Percentiles rank a stretch among this genome's conserved stretches.
Evolutionary conservation across 2,329 filamentous ascomycete species (phyloP).

Genomic region (Aspergillus puulaauensis): DNA sequence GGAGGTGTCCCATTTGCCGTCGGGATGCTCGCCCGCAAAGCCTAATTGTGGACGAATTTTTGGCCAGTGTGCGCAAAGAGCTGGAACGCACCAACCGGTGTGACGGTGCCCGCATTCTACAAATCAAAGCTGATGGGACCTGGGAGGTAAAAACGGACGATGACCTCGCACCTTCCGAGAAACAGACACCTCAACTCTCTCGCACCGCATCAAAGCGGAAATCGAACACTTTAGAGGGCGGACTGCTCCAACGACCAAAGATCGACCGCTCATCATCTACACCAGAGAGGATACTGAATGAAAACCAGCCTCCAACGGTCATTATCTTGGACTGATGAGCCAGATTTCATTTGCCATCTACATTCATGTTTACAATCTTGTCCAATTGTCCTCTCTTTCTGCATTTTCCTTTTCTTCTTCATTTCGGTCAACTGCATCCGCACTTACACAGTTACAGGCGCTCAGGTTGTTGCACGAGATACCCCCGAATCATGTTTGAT

Average conservation of each 20-base stretch:
- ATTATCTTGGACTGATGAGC: slow-evolving; percentile 25
- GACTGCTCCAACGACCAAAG: slow-evolving; percentile 14
- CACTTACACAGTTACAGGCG: slow-evolving; percentile 9
- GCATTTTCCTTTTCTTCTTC: neutral
- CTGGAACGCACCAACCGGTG: slow-evolving; percentile 53
- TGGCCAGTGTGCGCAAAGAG: slow-evolving; percentile 60
- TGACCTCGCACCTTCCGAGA: slow-evolving; percentile 16
- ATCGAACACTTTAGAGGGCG: slow-evolving; percentile 7
- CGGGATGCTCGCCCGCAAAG: slow-evolving; percentile 72
- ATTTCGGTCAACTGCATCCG: neutral
- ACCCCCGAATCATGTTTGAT: neutral
- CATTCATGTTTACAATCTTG: neutral
- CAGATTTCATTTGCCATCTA: neutral
- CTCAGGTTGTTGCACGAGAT: slow-evolving; percentile 10
- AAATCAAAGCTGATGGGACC: slow-evolving; percentile 62
- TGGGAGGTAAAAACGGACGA: slow-evolving; percentile 58
- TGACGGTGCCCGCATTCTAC: slow-evolving; percentile 58
- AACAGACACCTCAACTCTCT: neutral
- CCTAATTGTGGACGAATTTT: slow-evolving; percentile 72
- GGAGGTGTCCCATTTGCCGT: slow-evolving; percentile 84
- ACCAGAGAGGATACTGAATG: neutral
- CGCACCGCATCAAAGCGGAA: slow-evolving; percentile 17
- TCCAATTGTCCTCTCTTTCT: neutral
- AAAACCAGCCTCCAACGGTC: slow-evolving; percentile 10
- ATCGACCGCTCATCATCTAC: slow-evolving; percentile 4